Evolutionary conservation across 345 rosid genomes (phyloP).

Genomic region (Pseudoturritis turrita): DNA sequence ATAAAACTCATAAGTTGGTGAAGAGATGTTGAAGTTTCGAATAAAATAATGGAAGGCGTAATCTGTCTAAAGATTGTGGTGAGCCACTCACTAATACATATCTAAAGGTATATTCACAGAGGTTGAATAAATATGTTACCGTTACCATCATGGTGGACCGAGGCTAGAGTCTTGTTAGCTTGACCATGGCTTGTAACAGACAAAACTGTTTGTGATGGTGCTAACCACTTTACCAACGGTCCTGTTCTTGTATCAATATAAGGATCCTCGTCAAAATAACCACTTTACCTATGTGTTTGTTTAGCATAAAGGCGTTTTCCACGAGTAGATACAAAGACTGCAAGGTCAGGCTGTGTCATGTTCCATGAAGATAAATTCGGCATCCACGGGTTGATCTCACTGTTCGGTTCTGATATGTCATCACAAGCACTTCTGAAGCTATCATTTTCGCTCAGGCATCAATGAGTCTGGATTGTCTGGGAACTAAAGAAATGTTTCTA

Average conservation of each 20-base stretch:
- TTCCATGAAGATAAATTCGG: too few relatives aligned
- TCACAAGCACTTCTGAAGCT: too few relatives aligned
- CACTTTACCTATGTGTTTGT: too few relatives aligned
- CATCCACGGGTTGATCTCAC: too few relatives aligned
- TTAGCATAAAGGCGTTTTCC: too few relatives aligned
- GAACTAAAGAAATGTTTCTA: too few relatives aligned
- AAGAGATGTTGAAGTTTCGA: conserved; percentile 3
- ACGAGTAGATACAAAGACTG: neutral
- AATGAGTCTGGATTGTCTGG: too few relatives aligned
- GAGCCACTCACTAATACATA: conserved; percentile 16
- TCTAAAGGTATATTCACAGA: neutral
- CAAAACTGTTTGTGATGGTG: too few relatives aligned
- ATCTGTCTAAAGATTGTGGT: conserved; percentile 32
- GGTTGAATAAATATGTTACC: conserved; percentile 6
- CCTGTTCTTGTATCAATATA: neutral
- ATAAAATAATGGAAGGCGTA: conserved; percentile 20
- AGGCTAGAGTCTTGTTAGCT: too few relatives aligned
- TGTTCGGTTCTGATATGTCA: too few relatives aligned
- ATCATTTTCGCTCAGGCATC: too few relatives aligned
- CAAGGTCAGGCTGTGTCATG: neutral
- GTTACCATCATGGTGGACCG: neutral
- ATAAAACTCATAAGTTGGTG: conserved; percentile 15
- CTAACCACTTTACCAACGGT: neutral
- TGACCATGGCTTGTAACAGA: too few relatives aligned
- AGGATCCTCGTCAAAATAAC: neutral